Evolutionary conservation across 495 filamentous ascomycete species (phyloP), one percentile per base, ranked within the genome.

Genomic region (Penicillium lagena): DNA sequence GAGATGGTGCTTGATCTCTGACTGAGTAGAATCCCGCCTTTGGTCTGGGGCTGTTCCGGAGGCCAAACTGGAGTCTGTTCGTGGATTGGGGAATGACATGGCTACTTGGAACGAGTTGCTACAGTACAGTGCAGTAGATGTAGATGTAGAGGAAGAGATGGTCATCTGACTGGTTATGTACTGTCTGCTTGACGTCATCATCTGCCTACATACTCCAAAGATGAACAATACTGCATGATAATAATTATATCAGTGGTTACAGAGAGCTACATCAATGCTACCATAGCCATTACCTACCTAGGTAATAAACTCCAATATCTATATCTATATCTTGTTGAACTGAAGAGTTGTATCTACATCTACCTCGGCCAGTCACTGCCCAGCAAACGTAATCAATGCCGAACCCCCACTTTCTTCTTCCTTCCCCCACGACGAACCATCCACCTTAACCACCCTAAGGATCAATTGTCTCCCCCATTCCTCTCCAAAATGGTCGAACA

Each of bases 401-500:
- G 37, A 40, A 42, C 49, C 53, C 53, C 49, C 49, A 46, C 53
- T 29, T 45, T 30, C 37, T 12, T 34, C 45, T 35, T 35, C 17
- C 7, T 40, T 13, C 45, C 35, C 42, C 42, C 33, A 49, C 46
- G 22, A 22, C 22, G 2, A 22, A 22, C 22, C 22, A 22, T 4
- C 22, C 2, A 22, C 22, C 22, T 22, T 22, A 22, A 22, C 22
- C 22, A 22, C 22, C 22, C 22, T 2, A 22, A 22, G 22, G 6
- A 3, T 4, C 22, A 22, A 22, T 22, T 22, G 4, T n/a, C 42
- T 29, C 33, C 43, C 37, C 12, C 38, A 29, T 14, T 9, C 12
- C 9, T 34, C 30, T 2, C 27, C 57, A 62, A 28, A 52, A 73
- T 73, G 69, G 40, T 54, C 31, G 67, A 62, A 48, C 42, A 58